These are phyloP conservation scores for Sugiyamaella xylanicola DNA, from an alignment of 1,139 yeast genomes.

Conservation along the genomic window DNA sequence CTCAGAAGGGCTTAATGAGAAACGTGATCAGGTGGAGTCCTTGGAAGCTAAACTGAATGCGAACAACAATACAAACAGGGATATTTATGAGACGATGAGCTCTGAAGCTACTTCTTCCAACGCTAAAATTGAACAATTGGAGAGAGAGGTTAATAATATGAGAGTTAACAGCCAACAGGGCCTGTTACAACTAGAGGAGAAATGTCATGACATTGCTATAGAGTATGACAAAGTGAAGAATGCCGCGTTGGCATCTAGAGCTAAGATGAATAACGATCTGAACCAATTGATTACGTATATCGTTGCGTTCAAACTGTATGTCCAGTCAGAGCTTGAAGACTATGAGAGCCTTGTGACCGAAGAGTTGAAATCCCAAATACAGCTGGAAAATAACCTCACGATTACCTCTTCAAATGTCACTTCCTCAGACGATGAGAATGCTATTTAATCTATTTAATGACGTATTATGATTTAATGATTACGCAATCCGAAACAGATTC, in stretches of 20 bases:
- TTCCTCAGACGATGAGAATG: not conserved
- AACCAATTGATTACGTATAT: constrained; percentile 60
- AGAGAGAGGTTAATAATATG: constrained; percentile 60
- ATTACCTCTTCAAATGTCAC: not conserved
- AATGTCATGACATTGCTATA: constrained; percentile 56
- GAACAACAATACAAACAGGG: constrained; percentile 58
- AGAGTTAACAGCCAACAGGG: constrained; percentile 58
- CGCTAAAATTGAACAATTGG: constrained; percentile 67
- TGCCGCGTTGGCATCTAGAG: constrained; percentile 52
- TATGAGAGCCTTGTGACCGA: constrained; percentile 48
- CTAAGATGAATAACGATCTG: constrained; percentile 55
- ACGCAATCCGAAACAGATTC: too few relatives aligned
- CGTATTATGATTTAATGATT: constrained; percentile 10
- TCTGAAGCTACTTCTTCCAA: constrained; percentile 57
- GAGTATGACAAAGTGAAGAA: constrained; percentile 57
- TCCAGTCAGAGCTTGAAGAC: constrained; percentile 61
- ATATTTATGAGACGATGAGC: constrained; percentile 58
- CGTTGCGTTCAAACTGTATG: constrained; percentile 63
- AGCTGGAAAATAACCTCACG: constrained; percentile 11
- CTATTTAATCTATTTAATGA: constrained; percentile 7
- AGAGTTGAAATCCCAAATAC: constrained; percentile 30
- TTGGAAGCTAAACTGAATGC: constrained; percentile 60
- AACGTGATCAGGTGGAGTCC: constrained; percentile 60
- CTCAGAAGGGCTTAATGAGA: constrained; percentile 57
- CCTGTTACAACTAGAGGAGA: constrained; percentile 57